A percentile compares a stretch with the other conserved stretches of the same genome.
These are phyloP conservation scores for Globisporangium nagaii DNA, from an alignment of 352 stramenopile genomes.

Conservation along the genomic window DNA sequence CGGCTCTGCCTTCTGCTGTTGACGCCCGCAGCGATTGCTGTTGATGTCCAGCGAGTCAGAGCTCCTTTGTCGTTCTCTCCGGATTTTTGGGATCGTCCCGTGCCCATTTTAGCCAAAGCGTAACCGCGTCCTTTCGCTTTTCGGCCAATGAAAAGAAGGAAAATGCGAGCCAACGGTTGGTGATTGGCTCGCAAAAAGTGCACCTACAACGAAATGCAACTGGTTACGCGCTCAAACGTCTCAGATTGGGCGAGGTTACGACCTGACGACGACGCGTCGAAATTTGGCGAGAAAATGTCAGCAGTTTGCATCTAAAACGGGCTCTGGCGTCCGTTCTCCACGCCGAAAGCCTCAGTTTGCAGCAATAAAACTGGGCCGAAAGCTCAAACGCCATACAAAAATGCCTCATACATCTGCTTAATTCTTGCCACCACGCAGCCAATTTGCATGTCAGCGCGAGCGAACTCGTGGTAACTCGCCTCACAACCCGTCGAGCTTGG, in stretches of 20 bases:
- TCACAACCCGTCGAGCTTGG: constrained; percentile 1
- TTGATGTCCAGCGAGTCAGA: neutral
- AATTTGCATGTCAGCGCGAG: no score
- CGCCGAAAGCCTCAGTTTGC: no score
- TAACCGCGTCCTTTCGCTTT: neutral
- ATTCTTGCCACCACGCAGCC: no score
- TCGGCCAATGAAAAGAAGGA: no score
- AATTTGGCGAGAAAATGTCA: no score
- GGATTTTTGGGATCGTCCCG: no score
- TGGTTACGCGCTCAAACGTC: neutral
- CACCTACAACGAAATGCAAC: neutral
- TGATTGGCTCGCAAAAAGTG: constrained; percentile 5
- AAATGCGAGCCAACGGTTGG: no score
- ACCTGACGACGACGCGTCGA: neutral
- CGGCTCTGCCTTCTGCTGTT: neutral
- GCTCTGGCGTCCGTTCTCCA: no score
- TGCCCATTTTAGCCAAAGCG: no score
- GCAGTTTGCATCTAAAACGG: no score
- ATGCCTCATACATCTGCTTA: neutral
- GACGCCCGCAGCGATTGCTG: neutral
- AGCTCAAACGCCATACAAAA: neutral
- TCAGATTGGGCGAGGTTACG: neutral
- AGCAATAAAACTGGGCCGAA: no score
- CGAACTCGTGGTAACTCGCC: neutral
- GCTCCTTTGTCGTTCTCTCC: no score